These are phyloP conservation scores for Umbelopsis isabellina DNA, from an alignment of 192 early-diverging fungal genomes.

Conservation along the genomic window DNA sequence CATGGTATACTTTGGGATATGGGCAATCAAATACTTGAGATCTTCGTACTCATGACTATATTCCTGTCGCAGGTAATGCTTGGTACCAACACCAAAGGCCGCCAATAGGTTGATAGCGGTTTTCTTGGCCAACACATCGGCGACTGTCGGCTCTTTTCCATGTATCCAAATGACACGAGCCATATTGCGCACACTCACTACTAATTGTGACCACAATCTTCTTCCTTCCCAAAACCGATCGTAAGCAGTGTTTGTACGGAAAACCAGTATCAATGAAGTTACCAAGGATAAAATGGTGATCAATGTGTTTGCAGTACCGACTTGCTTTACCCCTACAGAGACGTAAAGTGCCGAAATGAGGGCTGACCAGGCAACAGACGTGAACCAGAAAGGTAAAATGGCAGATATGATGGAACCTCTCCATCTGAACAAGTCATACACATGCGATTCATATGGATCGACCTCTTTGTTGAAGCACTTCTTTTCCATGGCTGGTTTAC, in stretches of 20 bases:
- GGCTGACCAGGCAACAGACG: slow-evolving; percentile 49
- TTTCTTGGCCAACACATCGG: slow-evolving; percentile 67
- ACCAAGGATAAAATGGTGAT: slow-evolving; percentile 54
- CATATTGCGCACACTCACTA: slow-evolving; percentile 72
- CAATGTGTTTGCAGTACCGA: slow-evolving; percentile 38
- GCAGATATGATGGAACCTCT: slow-evolving; percentile 52
- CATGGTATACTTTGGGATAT: slow-evolving; percentile 62
- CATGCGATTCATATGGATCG: slow-evolving; percentile 22
- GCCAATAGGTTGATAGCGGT: slow-evolving; percentile 76
- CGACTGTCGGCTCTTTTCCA: slow-evolving; percentile 50
- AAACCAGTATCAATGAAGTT: slow-evolving; percentile 58
- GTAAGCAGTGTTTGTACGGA: slow-evolving; percentile 65
- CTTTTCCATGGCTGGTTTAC: neutral
- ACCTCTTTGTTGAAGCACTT: neutral
- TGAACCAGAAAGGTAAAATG: slow-evolving; percentile 37
- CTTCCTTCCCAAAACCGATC: slow-evolving; percentile 90
- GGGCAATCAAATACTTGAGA: slow-evolving; percentile 62
- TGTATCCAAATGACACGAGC: slow-evolving; percentile 79
- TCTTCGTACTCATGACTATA: slow-evolving; percentile 69
- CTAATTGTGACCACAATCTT: slow-evolving; percentile 75
- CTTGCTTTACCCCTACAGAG: slow-evolving; percentile 6
- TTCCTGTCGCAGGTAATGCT: slow-evolving; percentile 85
- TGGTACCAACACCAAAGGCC: slow-evolving; percentile 78
- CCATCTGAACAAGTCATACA: slow-evolving; percentile 35
- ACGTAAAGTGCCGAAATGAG: slow-evolving; percentile 47